Base-by-base conservation (phyloP, 1,284 basidiomycete genomes). In the Cystobasidiaceae sp. region DNA sequence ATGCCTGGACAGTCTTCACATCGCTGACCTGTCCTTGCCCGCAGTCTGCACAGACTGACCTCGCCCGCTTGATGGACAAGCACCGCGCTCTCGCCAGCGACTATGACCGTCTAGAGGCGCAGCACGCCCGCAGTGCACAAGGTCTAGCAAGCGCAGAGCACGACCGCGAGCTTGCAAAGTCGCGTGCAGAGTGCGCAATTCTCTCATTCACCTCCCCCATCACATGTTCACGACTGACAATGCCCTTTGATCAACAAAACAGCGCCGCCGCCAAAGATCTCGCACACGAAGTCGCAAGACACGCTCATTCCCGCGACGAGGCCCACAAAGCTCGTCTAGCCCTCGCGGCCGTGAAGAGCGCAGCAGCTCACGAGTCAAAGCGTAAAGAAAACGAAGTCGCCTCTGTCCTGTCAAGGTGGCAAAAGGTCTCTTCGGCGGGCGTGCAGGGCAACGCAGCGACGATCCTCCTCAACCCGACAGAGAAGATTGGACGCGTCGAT, bases 241-340 rank as follows among this genome's bases (percentile, higher is more conserved):
- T n/a, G 37, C n/a, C 11, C 37, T 11, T 39, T 39, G 37, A 39
- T 11, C 11, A 39, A 11, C 11, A 39, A 39, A 48, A 61, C 48
- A 62, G 60, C 34, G 60, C 60, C 15, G 51, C 61, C 13, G 21
- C 27, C 4, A 64, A 56, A 44, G 61, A 64, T 21, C 52, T 64
- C 13, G 44, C 51, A 3, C 15, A 30, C 28, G 61, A 64, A 41
- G 50, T 46, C 13, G 34, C 51, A 21, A 45, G 44, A 34, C 52
- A 64, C 41, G 30, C 51, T 13, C 51, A 44, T 23, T 37, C 61
- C 2, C 55, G 49, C 25, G 61, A 64, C 1, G 61, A 64, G 23
- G 44, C 52, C 27, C 37, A 43, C 3, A 64, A 55, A 32, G 61
- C 61, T 13, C 25, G 61, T 33, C 32, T 64, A 5, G 61, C 61